phyloP scores from a whole-genome alignment of 164 flowering plant species.

The Vitis labrusca region DNA sequence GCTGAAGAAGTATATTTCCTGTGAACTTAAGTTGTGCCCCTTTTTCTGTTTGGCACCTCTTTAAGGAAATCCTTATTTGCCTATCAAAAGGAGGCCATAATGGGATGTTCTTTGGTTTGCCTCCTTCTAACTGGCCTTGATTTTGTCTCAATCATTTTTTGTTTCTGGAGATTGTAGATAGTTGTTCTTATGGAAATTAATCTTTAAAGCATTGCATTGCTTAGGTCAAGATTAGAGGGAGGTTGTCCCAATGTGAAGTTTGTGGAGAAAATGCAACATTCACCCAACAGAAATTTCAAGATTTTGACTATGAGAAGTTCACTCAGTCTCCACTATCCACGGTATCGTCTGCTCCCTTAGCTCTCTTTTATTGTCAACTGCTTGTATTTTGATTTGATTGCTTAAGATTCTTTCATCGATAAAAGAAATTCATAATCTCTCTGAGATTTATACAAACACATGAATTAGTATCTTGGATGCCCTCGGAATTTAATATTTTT shows the following conservation, averaged over 20 bases:
- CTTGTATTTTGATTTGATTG: neutral
- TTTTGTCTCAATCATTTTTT: neutral
- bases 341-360: conserved; percentile 29
- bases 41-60: too few species aligned
- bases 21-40: too few species aligned
- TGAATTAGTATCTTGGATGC: too few species aligned
- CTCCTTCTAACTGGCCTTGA: too few species aligned
- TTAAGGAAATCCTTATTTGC: too few species aligned
- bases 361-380: neutral
- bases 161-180: neutral
- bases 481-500: neutral
- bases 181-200: neutral
- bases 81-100: too few species aligned
- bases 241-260: conserved; percentile 67
- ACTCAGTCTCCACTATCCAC: conserved; percentile 69
- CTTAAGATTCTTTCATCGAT: neutral
- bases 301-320: conserved; percentile 86
- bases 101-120: too few species aligned
- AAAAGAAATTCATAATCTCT: too few species aligned
- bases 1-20: too few species aligned
- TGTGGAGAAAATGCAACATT: conserved; percentile 77
- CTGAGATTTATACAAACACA: too few species aligned
- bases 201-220: neutral
- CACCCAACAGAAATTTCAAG: conserved; percentile 43
- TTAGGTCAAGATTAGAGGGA: conserved; percentile 90